Evolutionary conservation across 2,329 filamentous ascomycete genomes (phyloP).

Genomic region (Lachnellula arida): DNA sequence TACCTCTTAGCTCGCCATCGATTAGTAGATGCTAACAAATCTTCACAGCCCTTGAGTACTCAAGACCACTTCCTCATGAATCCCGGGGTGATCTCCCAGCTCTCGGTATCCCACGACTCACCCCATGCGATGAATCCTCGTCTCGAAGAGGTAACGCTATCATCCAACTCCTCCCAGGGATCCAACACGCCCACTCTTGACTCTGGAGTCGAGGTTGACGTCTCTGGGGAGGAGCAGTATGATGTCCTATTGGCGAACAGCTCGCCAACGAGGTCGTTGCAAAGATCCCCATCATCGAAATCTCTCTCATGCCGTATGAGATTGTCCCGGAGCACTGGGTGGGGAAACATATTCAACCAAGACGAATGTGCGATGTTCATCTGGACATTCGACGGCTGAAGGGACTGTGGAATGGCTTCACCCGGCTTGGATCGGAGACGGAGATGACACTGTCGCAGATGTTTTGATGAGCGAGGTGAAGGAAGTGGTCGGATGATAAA

Average conservation of each 20-base stretch:
- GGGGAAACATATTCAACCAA: slow-evolving; percentile 24
- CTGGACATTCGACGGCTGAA: slow-evolving; percentile 17
- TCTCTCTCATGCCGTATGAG: slow-evolving; percentile 13
- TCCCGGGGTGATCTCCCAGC: slow-evolving; percentile 20
- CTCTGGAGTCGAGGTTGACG: not conserved
- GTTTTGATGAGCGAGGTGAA: slow-evolving; percentile 24
- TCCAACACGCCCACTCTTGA: not conserved
- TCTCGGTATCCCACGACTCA: slow-evolving; percentile 14
- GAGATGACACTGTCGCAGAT: slow-evolving; percentile 16
- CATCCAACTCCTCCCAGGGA: slow-evolving; percentile 3
- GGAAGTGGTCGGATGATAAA: slow-evolving; percentile 20
- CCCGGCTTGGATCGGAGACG: slow-evolving; percentile 5
- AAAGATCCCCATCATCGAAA: slow-evolving; percentile 19
- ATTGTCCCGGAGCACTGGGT: slow-evolving; percentile 20
- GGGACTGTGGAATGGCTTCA: slow-evolving; percentile 8
- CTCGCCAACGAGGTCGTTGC: slow-evolving; percentile 20
- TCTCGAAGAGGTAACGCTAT: slow-evolving; percentile 10
- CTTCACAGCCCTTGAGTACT: slow-evolving; percentile 15
- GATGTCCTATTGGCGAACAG: slow-evolving; percentile 4
- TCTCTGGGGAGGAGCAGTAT: not conserved
- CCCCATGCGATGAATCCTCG: slow-evolving; percentile 21
- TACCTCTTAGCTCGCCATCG: slow-evolving; percentile 15
- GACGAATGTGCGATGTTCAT: slow-evolving; percentile 15
- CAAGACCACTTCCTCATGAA: slow-evolving; percentile 20
- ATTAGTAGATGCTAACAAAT: slow-evolving; percentile 17